Conservation (phyloP, 139 green algal species). For the Gonium pectorale region DNA sequence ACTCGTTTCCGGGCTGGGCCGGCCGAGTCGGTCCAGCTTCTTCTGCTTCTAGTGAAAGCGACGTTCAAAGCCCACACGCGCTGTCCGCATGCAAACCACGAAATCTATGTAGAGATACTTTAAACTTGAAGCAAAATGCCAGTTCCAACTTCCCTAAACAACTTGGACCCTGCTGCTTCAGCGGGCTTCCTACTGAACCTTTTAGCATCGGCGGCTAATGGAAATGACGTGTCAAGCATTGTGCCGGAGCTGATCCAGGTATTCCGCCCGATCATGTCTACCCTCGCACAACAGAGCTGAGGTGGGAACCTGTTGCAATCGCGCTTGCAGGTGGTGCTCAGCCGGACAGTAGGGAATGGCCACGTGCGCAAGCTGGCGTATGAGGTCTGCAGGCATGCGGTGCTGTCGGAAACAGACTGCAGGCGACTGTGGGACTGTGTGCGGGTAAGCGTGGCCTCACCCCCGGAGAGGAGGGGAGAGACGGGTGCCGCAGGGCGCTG, state of each 20-base stretch:
- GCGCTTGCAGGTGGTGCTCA: not conserved
- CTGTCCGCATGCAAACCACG: no score
- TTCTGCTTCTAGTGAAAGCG: no score
- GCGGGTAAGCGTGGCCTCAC: no score
- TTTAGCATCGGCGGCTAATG: not conserved
- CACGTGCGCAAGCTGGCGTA: conserved; percentile 34
- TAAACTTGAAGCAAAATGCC: not conserved
- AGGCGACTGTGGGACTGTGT: not conserved
- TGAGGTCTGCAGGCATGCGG: conserved; percentile 22
- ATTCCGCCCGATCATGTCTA: not conserved
- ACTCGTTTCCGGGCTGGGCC: no score
- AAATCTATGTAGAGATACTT: not conserved
- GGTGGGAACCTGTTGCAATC: not conserved
- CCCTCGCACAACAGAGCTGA: not conserved
- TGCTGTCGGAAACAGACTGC: not conserved
- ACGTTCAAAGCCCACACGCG: no score
- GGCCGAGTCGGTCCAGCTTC: no score
- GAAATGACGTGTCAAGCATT: conserved; percentile 20
- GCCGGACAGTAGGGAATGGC: not conserved
- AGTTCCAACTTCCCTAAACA: not conserved
- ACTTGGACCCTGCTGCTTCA: not conserved
- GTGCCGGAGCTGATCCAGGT: conserved; percentile 18
- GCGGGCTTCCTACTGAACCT: not conserved
- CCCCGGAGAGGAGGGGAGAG: no score
- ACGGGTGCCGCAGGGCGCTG: no score